Conservation (phyloP, 2,329 filamentous ascomycete genomes). For the Colletotrichum neosansevieriae region DNA sequence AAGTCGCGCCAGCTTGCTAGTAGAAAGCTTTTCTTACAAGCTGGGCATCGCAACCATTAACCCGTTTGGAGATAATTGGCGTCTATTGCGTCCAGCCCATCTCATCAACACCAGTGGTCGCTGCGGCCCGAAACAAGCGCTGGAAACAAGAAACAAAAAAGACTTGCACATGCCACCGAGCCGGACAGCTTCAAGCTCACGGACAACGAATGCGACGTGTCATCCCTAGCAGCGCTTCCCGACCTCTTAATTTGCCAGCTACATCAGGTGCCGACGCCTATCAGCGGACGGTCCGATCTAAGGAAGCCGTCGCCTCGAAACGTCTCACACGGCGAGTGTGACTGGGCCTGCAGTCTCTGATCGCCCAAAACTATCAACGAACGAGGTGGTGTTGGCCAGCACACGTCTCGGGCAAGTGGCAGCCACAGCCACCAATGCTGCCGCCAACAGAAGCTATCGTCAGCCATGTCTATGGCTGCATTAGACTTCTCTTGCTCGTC, state of each 20-base stretch:
- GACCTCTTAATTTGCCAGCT: neutral
- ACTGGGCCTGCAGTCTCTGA: slow-evolving; percentile 10
- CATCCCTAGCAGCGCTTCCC: slow-evolving; percentile 6
- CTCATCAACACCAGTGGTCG: neutral
- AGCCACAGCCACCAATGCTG: neutral
- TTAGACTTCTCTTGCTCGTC: neutral
- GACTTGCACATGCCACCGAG: slow-evolving; percentile 31
- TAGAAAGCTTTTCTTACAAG: neutral
- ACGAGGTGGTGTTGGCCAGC: slow-evolving; percentile 7
- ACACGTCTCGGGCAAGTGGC: neutral
- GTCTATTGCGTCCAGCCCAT: slow-evolving; percentile 1
- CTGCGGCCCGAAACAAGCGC: slow-evolving; percentile 35
- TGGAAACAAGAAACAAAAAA: slow-evolving; percentile 13
- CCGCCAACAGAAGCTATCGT: neutral
- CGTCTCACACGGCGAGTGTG: slow-evolving; percentile 26
- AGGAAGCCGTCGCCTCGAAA: slow-evolving; percentile 17
- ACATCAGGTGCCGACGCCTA: slow-evolving; percentile 20
- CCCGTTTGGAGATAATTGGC: neutral
- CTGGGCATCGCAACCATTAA: slow-evolving; percentile 24
- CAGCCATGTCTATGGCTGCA: neutral
- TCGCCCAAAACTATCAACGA: slow-evolving; percentile 1
- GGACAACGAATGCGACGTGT: slow-evolving; percentile 23
- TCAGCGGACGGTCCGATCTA: slow-evolving; percentile 30
- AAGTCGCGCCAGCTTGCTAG: neutral
- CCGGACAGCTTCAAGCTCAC: neutral